A percentile compares a stretch with the other conserved stretches of the same genome.
Conservation (phyloP, 179 eudicot genomes). For the Vitellaria paradoxa region DNA sequence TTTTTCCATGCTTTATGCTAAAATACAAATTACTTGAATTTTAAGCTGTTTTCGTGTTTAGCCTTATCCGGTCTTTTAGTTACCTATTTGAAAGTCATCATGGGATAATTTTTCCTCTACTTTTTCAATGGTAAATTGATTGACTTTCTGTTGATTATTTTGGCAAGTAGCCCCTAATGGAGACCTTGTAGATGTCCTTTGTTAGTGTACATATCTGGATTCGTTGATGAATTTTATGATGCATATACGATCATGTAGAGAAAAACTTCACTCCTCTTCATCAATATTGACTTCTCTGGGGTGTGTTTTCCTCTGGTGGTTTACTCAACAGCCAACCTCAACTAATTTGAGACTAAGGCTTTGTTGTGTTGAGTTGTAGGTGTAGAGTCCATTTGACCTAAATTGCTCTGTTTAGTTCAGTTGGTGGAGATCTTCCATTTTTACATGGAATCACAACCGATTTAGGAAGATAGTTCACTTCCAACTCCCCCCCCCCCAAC, state of each 20-base stretch:
- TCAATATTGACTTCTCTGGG: not conserved
- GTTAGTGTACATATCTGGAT: not conserved
- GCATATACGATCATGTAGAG: not conserved
- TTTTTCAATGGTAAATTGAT: slow-evolving; percentile 9
- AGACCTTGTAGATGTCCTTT: not conserved
- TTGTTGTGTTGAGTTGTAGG: not conserved
- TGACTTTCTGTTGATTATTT: not conserved
- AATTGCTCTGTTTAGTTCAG: not conserved
- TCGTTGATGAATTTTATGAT: not conserved
- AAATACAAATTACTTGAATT: not conserved
- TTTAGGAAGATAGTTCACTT: not conserved
- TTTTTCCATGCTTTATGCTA: not conserved
- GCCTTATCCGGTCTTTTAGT: not conserved
- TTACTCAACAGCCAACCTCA: not conserved
- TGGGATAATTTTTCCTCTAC: not conserved
- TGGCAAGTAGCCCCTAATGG: not conserved
- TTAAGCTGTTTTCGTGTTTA: slow-evolving; percentile 3
- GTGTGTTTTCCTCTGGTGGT: not conserved
- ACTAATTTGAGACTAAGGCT: not conserved
- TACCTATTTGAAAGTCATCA: not conserved
- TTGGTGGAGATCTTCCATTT: not conserved
- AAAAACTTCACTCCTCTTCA: not conserved
- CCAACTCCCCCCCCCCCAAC: no score
- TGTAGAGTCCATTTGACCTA: not conserved
- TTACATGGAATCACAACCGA: not conserved